Evolutionary conservation across 2,329 filamentous ascomycete genomes (phyloP), one percentile per base, ranked within the genome.

Genomic region (Fusarium coffeatum): DNA sequence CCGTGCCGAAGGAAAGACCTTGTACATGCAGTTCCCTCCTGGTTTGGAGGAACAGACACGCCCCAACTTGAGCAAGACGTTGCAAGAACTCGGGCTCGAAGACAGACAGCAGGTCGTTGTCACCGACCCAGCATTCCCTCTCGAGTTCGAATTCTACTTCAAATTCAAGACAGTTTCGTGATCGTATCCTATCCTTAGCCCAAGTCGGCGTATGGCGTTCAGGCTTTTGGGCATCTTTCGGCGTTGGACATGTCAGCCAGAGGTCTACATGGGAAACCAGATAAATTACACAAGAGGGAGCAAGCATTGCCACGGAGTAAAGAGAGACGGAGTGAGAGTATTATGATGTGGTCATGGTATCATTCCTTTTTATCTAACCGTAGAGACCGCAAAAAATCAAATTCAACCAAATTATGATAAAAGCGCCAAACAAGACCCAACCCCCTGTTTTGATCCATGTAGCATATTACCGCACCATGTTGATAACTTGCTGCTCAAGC

Each of bases 21-120:
- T 99, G 45, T 99, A 98, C 79, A 96, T 97, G 86, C 93, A 94
- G 72, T 90, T 87, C 28, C 94, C 96, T 2, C 89, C 90, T 8
- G 89, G 92, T 68, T 83, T 99, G 57, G 93, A 97, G 77, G 89
- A 93, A 81, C 88, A 93, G 82, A 98, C 95, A 2, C 85, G 93
- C 57, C 88, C 89, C 2, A 98, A 99, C 77, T 83, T 99, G 67
- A 84, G 85, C 66, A 93, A 92, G 83, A 96, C 91, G 74, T 83
- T 99, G 62, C 82, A 80, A 28, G 93, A 97, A 20, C 79, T 99
- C 68, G 85, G 83, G 1, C 75, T 99, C 23, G 87, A 87, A 47
- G 86, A 94, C 73, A 93, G 94, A 15, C 92, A 98, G 77, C 93
- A 98, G 80, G 87, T 99, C 49, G 93, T 90, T n/a, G 91, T 99